Evolutionary conservation across 164 flowering plant species (phyloP).

Genomic region (Aristolochia californica): DNA sequence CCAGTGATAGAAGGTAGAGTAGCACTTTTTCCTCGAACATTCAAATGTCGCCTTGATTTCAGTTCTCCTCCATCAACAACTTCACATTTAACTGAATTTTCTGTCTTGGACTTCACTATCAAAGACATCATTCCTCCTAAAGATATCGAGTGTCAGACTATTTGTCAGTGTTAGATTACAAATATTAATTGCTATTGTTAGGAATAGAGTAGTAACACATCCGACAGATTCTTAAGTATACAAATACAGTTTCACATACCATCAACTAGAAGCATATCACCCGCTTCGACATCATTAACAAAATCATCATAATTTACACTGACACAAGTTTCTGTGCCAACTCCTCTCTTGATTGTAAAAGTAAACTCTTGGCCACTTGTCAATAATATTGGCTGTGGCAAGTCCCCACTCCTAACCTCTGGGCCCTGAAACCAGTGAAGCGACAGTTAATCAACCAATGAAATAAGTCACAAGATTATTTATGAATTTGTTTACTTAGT

Average conservation of each 20-base stretch:
- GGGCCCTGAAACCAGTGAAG: constrained; percentile 58
- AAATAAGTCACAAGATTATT: neutral
- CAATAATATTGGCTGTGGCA: constrained; percentile 80
- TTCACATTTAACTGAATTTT: constrained; percentile 86
- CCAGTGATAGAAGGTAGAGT: constrained; percentile 48
- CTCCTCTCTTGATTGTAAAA: constrained; percentile 87
- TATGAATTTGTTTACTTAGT: neutral
- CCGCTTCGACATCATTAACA: constrained; percentile 93
- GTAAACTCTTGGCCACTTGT: constrained; percentile 76
- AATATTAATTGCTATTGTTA: too few species aligned
- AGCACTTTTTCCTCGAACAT: constrained; percentile 98
- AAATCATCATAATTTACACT: constrained; percentile 96
- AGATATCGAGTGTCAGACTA: neutral
- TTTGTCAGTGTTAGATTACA: too few species aligned
- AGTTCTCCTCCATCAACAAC: constrained; percentile 99
- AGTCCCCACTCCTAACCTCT: constrained; percentile 97
- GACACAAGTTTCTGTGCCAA: constrained; percentile 79
- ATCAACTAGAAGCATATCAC: constrained; percentile 97
- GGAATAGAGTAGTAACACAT: too few species aligned
- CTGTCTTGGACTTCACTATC: constrained; percentile 79
- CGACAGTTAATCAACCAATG: neutral
- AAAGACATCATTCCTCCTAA: constrained; percentile 99
- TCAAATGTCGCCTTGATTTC: constrained; percentile 87
- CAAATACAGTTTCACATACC: constrained; percentile 35
- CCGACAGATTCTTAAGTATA: neutral